phyloP scores from a whole-genome alignment of 2,329 filamentous ascomycete genomes.

The Fusarium virguliforme region DNA sequence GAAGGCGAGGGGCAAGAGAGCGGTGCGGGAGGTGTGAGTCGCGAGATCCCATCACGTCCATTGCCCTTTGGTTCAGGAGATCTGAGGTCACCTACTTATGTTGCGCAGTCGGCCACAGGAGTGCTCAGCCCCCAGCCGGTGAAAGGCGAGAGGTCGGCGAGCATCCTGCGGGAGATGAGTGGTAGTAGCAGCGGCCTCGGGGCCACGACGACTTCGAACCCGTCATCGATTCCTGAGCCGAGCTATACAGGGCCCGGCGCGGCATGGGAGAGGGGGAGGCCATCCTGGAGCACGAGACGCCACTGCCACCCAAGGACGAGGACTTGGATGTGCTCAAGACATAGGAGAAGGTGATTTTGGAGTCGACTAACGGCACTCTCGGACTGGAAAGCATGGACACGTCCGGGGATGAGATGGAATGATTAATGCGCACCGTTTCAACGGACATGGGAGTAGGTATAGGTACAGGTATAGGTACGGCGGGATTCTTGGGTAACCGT shows the following conservation, averaged over 20 bases:
- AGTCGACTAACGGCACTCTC: conserved; percentile 26
- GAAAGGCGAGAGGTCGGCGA: conserved; percentile 58
- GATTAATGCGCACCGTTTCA: conserved; percentile 45
- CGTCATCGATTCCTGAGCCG: conserved; percentile 58
- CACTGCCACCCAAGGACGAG: conserved; percentile 58
- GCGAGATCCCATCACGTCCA: conserved; percentile 65
- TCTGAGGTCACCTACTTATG: conserved; percentile 50
- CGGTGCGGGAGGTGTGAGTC: conserved; percentile 52
- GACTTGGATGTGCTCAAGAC: conserved; percentile 61
- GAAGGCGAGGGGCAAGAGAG: conserved; percentile 47
- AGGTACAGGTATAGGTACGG: conserved; percentile 33
- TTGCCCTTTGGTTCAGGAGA: conserved; percentile 70
- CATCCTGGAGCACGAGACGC: conserved; percentile 57
- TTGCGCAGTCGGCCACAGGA: conserved; percentile 48
- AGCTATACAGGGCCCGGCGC: conserved; percentile 67
- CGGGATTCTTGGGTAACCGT: conserved; percentile 33
- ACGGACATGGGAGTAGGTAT: conserved; percentile 29
- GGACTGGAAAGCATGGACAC: conserved; percentile 21
- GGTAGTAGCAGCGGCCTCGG: conserved; percentile 47
- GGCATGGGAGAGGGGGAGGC: conserved; percentile 68
- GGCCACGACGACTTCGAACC: conserved; percentile 32
- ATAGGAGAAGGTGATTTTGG: conserved; percentile 44
- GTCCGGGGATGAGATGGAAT: conserved; percentile 35
- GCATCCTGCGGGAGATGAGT: conserved; percentile 55
- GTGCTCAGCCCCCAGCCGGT: conserved; percentile 62